phyloP scores from a whole-genome alignment of 2,329 filamentous ascomycete species.

The Exophiala lecanii-corni region DNA sequence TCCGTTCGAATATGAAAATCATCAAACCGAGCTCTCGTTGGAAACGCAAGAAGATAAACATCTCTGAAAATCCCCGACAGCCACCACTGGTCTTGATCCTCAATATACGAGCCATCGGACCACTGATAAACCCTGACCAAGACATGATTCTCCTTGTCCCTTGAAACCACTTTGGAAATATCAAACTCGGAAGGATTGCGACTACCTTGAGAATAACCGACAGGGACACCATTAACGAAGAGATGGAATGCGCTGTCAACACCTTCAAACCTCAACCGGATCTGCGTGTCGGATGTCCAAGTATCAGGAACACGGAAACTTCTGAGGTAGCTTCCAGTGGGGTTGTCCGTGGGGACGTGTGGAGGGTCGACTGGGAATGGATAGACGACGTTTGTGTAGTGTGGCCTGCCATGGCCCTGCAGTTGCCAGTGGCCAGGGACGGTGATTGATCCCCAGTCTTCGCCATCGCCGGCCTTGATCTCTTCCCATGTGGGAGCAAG shows the following conservation, averaged over 20 bases:
- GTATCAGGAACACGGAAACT: slow-evolving; percentile 48
- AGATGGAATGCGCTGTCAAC: slow-evolving; percentile 68
- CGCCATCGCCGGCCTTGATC: background rate
- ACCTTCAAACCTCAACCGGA: slow-evolving; percentile 65
- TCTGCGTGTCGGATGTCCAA: slow-evolving; percentile 40
- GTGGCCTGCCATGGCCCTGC: slow-evolving; percentile 62
- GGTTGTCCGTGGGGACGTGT: slow-evolving; percentile 57
- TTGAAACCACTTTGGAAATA: slow-evolving; percentile 49
- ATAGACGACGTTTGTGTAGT: slow-evolving; percentile 65
- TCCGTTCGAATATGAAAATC: slow-evolving; percentile 55
- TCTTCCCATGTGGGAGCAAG: slow-evolving; percentile 4
- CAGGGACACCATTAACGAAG: slow-evolving; percentile 59
- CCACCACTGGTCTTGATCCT: slow-evolving; percentile 67
- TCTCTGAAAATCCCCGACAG: slow-evolving; percentile 62
- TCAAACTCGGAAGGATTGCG: slow-evolving; percentile 68
- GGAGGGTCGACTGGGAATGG: slow-evolving; percentile 64
- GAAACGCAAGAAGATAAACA: slow-evolving; percentile 58
- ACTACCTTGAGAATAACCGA: slow-evolving; percentile 66
- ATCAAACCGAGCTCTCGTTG: slow-evolving; percentile 46
- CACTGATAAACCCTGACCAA: slow-evolving; percentile 66
- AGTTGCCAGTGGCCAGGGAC: slow-evolving; percentile 68
- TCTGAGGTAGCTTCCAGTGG: slow-evolving; percentile 58
- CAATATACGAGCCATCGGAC: slow-evolving; percentile 65
- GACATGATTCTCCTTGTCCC: slow-evolving; percentile 49
- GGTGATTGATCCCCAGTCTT: slow-evolving; percentile 36